Evolutionary conservation across 1,284 basidiomycete species (phyloP).

Genomic region (Singerocomus rubriflavus): DNA sequence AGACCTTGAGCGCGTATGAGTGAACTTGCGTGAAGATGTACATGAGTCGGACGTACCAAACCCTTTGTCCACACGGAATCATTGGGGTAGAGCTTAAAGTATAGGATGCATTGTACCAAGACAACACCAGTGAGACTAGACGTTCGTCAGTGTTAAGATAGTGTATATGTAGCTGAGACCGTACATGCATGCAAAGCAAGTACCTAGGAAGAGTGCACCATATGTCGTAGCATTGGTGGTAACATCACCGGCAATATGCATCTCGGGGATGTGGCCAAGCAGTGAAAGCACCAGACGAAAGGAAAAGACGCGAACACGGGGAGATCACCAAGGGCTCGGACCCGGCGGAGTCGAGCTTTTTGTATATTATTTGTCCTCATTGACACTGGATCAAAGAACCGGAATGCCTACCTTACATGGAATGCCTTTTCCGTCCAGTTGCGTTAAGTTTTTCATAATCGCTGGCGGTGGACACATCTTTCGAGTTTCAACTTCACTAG

Average conservation of each 20-base stretch:
- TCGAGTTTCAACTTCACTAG: no score
- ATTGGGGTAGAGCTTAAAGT: constrained; percentile 42
- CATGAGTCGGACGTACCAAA: constrained; percentile 33
- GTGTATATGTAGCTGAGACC: neutral
- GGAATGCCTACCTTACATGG: no score
- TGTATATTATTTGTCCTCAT: no score
- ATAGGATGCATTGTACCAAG: constrained; percentile 43
- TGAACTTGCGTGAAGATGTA: constrained; percentile 8
- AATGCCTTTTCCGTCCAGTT: no score
- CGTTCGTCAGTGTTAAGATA: constrained; percentile 9
- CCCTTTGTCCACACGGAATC: constrained; percentile 36
- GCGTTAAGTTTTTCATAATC: no score
- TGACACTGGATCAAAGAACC: no score
- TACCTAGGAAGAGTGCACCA: constrained; percentile 30
- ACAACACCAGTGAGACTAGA: constrained; percentile 46
- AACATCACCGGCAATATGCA: constrained; percentile 32
- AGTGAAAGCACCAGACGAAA: no score
- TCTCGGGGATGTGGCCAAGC: constrained; percentile 6
- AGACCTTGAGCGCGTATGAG: constrained; percentile 23
- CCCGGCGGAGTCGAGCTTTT: no score
- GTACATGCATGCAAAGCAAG: constrained; percentile 30
- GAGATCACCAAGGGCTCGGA: no score
- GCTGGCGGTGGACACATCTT: no score
- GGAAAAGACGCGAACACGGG: no score
- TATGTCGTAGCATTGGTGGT: constrained; percentile 31